These are phyloP conservation scores for Aureobasidium sp. DNA, from an alignment of 2,329 filamentous ascomycete genomes.

Conservation along the genomic window DNA sequence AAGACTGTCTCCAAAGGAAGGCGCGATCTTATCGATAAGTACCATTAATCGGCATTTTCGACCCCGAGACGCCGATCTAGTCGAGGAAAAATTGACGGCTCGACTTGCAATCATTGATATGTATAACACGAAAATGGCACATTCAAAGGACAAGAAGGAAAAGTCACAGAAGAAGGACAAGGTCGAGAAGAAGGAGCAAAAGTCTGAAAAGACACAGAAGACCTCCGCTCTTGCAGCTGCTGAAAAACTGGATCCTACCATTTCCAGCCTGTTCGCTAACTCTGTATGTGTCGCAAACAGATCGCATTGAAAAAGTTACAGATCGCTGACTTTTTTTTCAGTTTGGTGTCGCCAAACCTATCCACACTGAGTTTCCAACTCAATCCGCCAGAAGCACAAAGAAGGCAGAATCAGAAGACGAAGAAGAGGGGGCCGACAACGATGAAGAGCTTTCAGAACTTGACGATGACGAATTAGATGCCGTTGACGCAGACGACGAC, in stretches of 20 bases:
- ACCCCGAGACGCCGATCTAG: background rate
- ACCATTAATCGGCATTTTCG: background rate
- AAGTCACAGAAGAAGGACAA: slow-evolving; percentile 11
- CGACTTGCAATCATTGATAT: background rate
- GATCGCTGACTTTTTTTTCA: background rate
- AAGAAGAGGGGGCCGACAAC: slow-evolving; percentile 28
- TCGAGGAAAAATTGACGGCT: background rate
- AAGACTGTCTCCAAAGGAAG: too few relatives aligned
- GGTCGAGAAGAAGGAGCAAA: background rate
- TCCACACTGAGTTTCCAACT: background rate
- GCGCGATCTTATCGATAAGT: background rate
- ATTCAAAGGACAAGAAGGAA: slow-evolving; percentile 8
- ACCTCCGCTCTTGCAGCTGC: background rate
- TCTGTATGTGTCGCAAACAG: slow-evolving; percentile 22
- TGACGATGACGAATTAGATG: slow-evolving; percentile 23
- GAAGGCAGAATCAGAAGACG: slow-evolving; percentile 13
- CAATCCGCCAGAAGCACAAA: slow-evolving; percentile 15
- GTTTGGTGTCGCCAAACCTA: slow-evolving; percentile 8
- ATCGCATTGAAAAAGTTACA: too few relatives aligned
- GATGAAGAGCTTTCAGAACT: slow-evolving; percentile 23
- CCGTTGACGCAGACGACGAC: slow-evolving; percentile 28
- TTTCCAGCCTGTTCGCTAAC: slow-evolving; percentile 43
- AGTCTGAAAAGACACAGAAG: background rate
- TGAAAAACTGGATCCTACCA: slow-evolving; percentile 31
- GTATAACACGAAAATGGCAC: background rate